Conservation (phyloP, 306 rosid genomes). For the Oxytropis ochrocephala region DNA sequence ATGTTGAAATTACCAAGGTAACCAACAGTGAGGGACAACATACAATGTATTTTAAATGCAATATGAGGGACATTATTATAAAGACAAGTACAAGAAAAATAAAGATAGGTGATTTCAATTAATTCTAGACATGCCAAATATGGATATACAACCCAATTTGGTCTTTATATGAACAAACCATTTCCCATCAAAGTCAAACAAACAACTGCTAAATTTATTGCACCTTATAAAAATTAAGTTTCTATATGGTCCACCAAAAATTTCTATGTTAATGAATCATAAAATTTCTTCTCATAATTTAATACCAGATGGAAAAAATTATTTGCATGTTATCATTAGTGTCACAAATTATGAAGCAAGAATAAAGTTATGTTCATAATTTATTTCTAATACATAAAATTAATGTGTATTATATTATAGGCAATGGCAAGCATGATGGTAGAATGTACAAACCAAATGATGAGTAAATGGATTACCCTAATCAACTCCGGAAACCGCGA, state of each 20-base stretch:
- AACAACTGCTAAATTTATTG: not conserved
- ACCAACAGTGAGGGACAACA: no score
- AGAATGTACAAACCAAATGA: constrained; percentile 53
- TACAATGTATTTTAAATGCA: not conserved
- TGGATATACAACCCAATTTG: not conserved
- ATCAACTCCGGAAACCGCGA: constrained; percentile 36
- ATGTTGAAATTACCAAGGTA: no score
- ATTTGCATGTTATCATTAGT: not conserved
- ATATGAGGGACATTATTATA: not conserved
- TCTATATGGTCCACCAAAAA: not conserved
- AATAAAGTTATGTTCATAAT: not conserved
- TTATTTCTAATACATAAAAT: not conserved
- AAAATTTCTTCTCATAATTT: not conserved
- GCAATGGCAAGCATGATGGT: constrained; percentile 52
- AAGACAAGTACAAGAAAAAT: not conserved
- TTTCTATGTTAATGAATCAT: not conserved
- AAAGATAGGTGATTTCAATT: not conserved
- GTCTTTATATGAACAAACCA: not conserved
- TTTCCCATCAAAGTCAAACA: not conserved
- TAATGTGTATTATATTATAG: constrained; percentile 11
- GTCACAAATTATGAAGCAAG: not conserved
- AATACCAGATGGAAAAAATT: not conserved
- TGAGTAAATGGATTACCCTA: constrained; percentile 40
- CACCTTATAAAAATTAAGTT: not conserved
- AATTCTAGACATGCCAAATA: not conserved